Base-by-base conservation (phyloP, 441 rosid species). In the Melastoma candidum region DNA sequence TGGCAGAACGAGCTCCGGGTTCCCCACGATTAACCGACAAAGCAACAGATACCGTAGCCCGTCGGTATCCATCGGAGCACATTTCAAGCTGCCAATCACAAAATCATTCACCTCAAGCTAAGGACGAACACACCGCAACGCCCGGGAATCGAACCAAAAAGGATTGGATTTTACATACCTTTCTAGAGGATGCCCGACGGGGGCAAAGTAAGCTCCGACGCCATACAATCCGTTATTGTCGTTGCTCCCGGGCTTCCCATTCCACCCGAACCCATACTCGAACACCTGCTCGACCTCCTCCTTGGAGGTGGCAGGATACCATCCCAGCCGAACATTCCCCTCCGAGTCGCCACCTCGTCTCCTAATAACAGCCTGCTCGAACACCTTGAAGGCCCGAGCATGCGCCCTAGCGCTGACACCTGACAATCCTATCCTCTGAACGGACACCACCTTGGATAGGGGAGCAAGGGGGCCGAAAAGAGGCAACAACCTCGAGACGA, bases 21-120 rank as follows among this genome's bases (percentile, higher is more conserved):
- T 84, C 12, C 97, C 93, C 17, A 83, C 58, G 54, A 84, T 54
- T 32, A 90, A 76, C 24, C 86, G 76, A 36, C 87, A 90, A 26
- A 90, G 76, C 63, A 84, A 53, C 63, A 87, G 46, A 77, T 84
- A 78, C 47, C 83, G 74, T 11, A 73, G 39, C 26, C 90, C 96
- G 58, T 84, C 78, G 46, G 66, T 25, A 56, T 78, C 92, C 7
- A 54, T 52, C 26, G 27, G 44, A 29, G 76, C 60, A 0, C 65
- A 75, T 71, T 66, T 83, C 53, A 81, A 53, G 67, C 84, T 87
- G 60, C 4, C 51, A 4, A 48, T 26, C 43, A 57, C 46, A 50
- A 8, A 41, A 4, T 36, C 41, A 36, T 36, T 36, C 8, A 17
- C 41, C 41, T 36, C 41, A 36, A 36, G 41, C 6, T 4, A 6